Base-by-base conservation (phyloP, 345 rosid species). In the Rhodamnia argentea region DNA sequence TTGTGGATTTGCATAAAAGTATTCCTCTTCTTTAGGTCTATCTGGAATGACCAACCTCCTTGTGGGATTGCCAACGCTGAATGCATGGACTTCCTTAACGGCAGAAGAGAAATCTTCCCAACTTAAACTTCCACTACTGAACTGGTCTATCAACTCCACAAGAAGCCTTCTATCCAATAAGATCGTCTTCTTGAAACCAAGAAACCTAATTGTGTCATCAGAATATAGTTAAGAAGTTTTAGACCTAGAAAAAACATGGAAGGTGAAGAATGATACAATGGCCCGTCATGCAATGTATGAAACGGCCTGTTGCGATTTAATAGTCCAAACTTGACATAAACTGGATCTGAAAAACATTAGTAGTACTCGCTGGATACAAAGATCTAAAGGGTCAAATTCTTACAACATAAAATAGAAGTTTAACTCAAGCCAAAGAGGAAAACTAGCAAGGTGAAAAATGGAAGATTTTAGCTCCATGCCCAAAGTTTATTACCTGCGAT, bases 1-100 rank as follows among this genome's bases (percentile, higher is more conserved):
- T 84, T 96, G 94, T 8, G 99, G 99, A 88, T 97, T 97, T 52
- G 99, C 93, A 86, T 93, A 97, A 90, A 96, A 97, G 88, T 95
- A 96, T 62, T 97, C 99, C 90, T 97, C 99, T 88, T 95, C 99
- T 84, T 96, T 97, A 5, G 99, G 99, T 87, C 88, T 91, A 85
- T 94, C 96, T 20, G 95, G 96, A 52, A 96, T 93, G 83, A 94
- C 94, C 88, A 90, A 82, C 86, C 99, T 89, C 59, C 85, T 91
- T 47, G 85, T 90, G 4, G 96, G 95, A 59, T 92, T 93, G 57
- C 99, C 99, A 92, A 94, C 93, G 86, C 95, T 91, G 86, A 89
- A 85, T 26, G 87, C 92, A 86, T 97, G 99, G 84, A 91, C 84
- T 87, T 91, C 94, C 91, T 96, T 97, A 22, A 97, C 97, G 37